Conservation (phyloP, 1,284 basidiomycete species). For the Hymenochaete sp. region DNA sequence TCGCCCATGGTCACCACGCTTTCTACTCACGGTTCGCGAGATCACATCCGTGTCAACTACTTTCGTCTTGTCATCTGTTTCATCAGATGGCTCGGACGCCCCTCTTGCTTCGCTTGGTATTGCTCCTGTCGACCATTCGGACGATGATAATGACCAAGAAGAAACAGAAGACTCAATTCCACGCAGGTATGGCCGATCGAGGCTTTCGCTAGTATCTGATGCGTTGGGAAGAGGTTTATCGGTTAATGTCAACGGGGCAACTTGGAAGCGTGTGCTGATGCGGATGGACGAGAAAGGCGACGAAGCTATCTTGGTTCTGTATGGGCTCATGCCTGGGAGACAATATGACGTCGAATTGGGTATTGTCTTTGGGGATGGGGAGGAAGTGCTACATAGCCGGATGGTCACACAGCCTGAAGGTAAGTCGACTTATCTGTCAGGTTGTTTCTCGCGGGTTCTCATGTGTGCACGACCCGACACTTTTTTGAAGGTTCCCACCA, state of each 20-base stretch:
- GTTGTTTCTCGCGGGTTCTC: not conserved
- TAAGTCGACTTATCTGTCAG: conserved; percentile 1
- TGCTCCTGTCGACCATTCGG: conserved; percentile 31
- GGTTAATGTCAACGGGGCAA: conserved; percentile 65
- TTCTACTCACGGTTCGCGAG: conserved; percentile 61
- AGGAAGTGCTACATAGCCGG: conserved; percentile 40
- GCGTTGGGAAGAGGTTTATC: conserved; percentile 63
- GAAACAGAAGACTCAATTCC: conserved; percentile 27
- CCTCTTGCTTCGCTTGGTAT: conserved; percentile 37
- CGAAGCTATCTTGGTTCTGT: conserved; percentile 74
- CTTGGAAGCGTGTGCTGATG: conserved; percentile 69
- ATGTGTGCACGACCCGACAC: not conserved
- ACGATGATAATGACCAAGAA: conserved; percentile 35
- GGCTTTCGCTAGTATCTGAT: conserved; percentile 47
- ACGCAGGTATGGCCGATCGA: conserved; percentile 20
- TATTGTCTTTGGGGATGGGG: conserved; percentile 50
- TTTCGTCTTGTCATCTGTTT: conserved; percentile 57
- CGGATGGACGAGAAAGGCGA: conserved; percentile 67
- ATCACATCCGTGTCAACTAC: conserved; percentile 76
- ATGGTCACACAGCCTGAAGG: conserved; percentile 40
- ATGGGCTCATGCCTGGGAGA: conserved; percentile 68
- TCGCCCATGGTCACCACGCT: conserved; percentile 64
- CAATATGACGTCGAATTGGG: conserved; percentile 74
- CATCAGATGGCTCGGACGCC: conserved; percentile 30
- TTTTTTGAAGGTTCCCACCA: not conserved